These are phyloP conservation scores for Cryptosporidium andersoni DNA, from an alignment of 169 alveolate genomes.

Conservation along the genomic window DNA sequence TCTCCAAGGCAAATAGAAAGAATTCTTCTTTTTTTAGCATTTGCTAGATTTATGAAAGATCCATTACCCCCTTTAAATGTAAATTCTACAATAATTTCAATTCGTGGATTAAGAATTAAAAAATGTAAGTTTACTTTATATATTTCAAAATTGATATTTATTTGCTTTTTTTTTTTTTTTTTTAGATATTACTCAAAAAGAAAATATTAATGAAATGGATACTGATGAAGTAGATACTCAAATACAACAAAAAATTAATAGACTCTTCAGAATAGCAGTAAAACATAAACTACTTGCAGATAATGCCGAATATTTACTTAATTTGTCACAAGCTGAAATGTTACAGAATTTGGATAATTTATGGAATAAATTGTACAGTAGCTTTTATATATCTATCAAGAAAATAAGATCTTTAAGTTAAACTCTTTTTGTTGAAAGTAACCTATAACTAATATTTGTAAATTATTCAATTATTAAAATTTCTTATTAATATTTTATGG, in stretches of 20 bases:
- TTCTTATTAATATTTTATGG: not conserved
- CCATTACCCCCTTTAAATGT: slow-evolving; percentile 25
- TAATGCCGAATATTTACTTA: slow-evolving; percentile 16
- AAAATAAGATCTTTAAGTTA: slow-evolving; percentile 13
- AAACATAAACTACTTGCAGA: slow-evolving; percentile 46
- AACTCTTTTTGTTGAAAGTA: slow-evolving; percentile 7
- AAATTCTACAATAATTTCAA: not conserved
- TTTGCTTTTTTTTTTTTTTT: not conserved
- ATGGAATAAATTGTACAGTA: slow-evolving; percentile 38
- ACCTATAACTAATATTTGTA: not conserved
- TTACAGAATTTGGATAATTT: slow-evolving; percentile 34
- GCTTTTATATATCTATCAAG: slow-evolving; percentile 32
- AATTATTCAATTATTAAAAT: not conserved
- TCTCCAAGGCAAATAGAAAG: slow-evolving; percentile 66
- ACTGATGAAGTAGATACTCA: not conserved
- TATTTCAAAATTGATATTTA: not conserved
- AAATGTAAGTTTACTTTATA: slow-evolving; percentile 26
- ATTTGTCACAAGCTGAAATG: slow-evolving; percentile 51
- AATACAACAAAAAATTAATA: slow-evolving; percentile 4
- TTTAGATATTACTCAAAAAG: not conserved
- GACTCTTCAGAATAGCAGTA: slow-evolving; percentile 42
- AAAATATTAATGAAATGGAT: not conserved
- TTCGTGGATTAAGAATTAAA: slow-evolving; percentile 18
- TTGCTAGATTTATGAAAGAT: slow-evolving; percentile 20
- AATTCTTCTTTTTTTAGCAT: slow-evolving; percentile 31